Percentiles rank a stretch among this genome's conserved stretches.
Evolutionary conservation across 345 rosid species (phyloP).

Genomic region (Eucalyptus pauciflora): DNA sequence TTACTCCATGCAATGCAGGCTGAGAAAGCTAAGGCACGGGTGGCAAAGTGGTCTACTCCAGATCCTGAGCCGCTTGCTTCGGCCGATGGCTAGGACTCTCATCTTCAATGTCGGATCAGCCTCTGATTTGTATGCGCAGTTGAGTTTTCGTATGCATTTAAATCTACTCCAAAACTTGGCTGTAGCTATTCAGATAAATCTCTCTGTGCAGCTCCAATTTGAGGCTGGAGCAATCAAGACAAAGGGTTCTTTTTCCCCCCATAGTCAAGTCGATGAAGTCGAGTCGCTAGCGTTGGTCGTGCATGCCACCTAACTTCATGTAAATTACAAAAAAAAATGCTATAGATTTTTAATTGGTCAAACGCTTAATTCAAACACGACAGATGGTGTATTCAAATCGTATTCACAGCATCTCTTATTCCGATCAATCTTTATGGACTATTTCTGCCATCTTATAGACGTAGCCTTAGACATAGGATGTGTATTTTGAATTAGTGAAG

Average conservation of each 20-base stretch:
- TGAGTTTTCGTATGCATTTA: background rate
- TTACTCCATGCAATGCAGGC: background rate
- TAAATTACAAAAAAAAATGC: background rate
- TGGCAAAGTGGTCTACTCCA: slow-evolving; percentile 5
- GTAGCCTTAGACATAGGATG: background rate
- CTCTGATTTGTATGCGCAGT: background rate
- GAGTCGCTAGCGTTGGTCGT: no score
- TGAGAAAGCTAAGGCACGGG: slow-evolving; percentile 7
- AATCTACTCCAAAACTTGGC: no score
- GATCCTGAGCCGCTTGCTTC: background rate
- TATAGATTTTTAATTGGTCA: background rate
- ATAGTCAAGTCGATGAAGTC: no score
- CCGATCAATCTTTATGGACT: background rate
- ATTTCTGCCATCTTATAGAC: background rate
- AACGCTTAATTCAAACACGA: background rate
- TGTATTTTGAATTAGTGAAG: background rate
- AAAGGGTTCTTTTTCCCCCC: no score
- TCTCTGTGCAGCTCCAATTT: background rate
- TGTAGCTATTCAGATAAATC: background rate
- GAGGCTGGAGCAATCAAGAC: background rate
- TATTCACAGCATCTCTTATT: background rate
- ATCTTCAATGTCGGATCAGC: background rate
- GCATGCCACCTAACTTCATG: background rate
- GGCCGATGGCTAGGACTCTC: background rate
- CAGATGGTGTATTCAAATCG: background rate